Conservation (phyloP, 2,329 filamentous ascomycete genomes). For the Zopfia rhizophila region DNA sequence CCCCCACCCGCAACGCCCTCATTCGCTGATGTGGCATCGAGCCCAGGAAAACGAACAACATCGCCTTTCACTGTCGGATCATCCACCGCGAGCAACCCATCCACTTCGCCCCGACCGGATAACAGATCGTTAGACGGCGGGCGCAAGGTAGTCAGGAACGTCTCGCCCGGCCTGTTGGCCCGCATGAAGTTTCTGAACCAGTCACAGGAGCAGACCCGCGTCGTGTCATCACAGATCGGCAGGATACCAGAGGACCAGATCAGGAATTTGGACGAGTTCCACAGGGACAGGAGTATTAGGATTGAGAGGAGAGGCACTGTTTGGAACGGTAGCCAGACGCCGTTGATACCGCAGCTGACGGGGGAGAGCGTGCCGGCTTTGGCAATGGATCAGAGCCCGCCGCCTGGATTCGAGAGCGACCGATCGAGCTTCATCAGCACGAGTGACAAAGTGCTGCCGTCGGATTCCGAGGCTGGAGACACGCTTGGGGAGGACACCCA, state of each 20-base stretch:
- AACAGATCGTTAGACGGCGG: slow-evolving; percentile 32
- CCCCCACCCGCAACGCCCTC: slow-evolving; percentile 10
- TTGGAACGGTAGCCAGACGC: slow-evolving; percentile 69
- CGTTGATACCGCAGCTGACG: slow-evolving; percentile 45
- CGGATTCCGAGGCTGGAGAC: slow-evolving; percentile 59
- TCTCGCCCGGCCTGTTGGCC: slow-evolving; percentile 55
- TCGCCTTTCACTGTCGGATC: slow-evolving; percentile 17
- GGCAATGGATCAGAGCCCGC: slow-evolving; percentile 50
- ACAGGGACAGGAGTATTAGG: slow-evolving; percentile 65
- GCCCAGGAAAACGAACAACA: too few species aligned
- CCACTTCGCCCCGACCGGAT: slow-evolving; percentile 11
- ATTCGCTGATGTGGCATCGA: slow-evolving; percentile 24
- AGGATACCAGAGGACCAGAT: slow-evolving; percentile 77
- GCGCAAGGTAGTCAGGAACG: slow-evolving; percentile 51
- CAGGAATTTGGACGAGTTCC: slow-evolving; percentile 73
- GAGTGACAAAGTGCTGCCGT: slow-evolving; percentile 65
- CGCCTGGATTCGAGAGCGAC: slow-evolving; percentile 56
- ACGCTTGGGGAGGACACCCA: slow-evolving; percentile 73
- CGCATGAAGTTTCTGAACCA: slow-evolving; percentile 57
- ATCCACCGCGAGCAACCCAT: slow-evolving; percentile 6
- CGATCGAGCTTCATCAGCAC: slow-evolving; percentile 61
- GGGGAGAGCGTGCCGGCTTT: slow-evolving; percentile 49
- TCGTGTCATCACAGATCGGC: slow-evolving; percentile 63
- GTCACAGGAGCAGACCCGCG: slow-evolving; percentile 48
- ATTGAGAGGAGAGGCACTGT: slow-evolving; percentile 75